Evolutionary conservation across 2,329 filamentous ascomycete species (phyloP), one percentile per base, ranked within the genome.

Genomic region (Diplodia sapinea): DNA sequence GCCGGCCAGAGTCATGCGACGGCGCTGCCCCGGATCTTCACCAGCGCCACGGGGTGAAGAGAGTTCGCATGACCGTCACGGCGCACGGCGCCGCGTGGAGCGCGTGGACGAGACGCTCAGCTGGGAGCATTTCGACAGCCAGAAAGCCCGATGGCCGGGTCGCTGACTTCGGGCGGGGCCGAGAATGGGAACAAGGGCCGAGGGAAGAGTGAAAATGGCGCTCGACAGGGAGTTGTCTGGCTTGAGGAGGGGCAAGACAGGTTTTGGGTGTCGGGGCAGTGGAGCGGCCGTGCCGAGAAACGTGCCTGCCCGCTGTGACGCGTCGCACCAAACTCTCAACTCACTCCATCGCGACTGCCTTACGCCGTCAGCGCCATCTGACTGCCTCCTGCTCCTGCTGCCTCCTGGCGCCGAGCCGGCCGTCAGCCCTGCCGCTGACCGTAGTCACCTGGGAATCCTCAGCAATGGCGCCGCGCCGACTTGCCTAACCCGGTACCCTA

Each of bases 1-100:
- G n/a, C 11, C 43, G 43, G 43, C 43, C 59, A 36, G 29, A 50
- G 59, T 63, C 59, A 63, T 11, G 59, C 59, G 59, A 51, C 59
- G 59, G 31, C 47, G 43, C 59, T 63, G 59, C 59, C 59, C 59
- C 59, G 59, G 59, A 63, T 63, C 38, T 49, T 12, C 59, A 4
- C 13, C 59, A 4, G 31, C 59, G 47, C 59, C 59, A 63, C 59
- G 47, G 15, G 36, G 33, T 20, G 20, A 36, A 59, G 55, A 20
- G 36, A 38, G 36, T 23, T 62, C 57, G 43, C 57, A 62, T 62
- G 57, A 62, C 57, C 57, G 57, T 23, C 23, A 15, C 56, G 40
- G 40, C 40, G 33, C 31, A 12, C 20, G 31, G 20, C 31, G 54
- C 3, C 33, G 33, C 29, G 33, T 15, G n/a, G 36, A 20, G 17